A percentile compares a stretch with the other conserved stretches of the same genome.
phyloP scores from a whole-genome alignment of 345 rosid species.

The Turritis glabra region DNA sequence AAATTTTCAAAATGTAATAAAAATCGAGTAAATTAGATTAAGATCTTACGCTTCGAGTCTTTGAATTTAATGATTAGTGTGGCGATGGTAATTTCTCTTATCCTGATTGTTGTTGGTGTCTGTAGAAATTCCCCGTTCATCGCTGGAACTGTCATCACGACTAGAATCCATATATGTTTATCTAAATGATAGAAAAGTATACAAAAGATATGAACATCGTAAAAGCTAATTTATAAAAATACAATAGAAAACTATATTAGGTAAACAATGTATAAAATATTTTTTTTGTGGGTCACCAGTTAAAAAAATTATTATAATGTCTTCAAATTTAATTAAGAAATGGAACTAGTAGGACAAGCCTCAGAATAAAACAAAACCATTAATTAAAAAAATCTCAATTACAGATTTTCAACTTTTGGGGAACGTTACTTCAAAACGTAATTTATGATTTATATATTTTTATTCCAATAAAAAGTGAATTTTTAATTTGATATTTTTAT shows the following conservation, averaged over 20 bases:
- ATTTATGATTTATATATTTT: background rate
- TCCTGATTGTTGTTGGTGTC: conserved; percentile 32
- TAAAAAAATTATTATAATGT: background rate
- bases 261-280: background rate
- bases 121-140: conserved; percentile 41
- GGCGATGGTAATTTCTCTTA: conserved; percentile 49
- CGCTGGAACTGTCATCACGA: conserved; percentile 44
- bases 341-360: background rate
- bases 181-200: background rate
- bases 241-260: background rate
- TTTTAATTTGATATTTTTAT: background rate
- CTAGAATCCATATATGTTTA: conserved; percentile 4
- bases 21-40: background rate
- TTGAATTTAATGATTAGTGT: conserved; percentile 48
- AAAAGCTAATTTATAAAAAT: conserved; percentile 8
- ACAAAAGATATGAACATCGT: background rate
- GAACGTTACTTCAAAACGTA: conserved; percentile 12
- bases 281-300: background rate
- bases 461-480: background rate
- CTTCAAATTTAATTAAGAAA: background rate
- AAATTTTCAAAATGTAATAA: background rate
- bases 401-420: conserved; percentile 12
- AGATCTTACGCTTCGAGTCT: conserved; percentile 60
- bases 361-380: conserved; percentile 13
- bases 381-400: conserved; percentile 30